Evolutionary conservation across 805 yeast genomes (phyloP).

Genomic region (Zygotorulaspora florentina): DNA sequence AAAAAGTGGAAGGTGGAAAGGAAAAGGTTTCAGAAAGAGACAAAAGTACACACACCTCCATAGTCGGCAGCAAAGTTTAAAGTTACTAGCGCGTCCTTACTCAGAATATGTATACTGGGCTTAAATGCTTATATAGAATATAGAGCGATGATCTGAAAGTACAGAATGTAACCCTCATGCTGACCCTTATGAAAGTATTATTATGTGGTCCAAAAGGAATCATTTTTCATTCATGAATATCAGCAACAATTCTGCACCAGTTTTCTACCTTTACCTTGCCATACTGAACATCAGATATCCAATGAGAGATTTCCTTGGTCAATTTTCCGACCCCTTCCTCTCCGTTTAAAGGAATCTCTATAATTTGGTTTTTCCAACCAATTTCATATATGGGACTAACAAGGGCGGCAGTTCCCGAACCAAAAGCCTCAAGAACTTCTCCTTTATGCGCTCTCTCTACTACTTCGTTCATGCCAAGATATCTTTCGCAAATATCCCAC

Average conservation of each 20-base stretch:
- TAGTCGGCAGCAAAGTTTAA: too few relatives aligned
- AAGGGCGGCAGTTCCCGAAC: constrained; percentile 96
- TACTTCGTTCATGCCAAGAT: constrained; percentile 76
- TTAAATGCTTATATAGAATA: too few relatives aligned
- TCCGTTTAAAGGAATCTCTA: constrained; percentile 70
- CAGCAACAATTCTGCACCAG: constrained; percentile 42
- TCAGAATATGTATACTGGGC: too few relatives aligned
- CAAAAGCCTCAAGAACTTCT: constrained; percentile 88
- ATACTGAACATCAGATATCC: constrained; percentile 89
- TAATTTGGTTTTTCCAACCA: constrained; percentile 70
- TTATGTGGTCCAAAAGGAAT: too few relatives aligned
- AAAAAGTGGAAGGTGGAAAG: too few relatives aligned
- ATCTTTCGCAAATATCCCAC: constrained; percentile 84
- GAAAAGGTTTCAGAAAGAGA: too few relatives aligned
- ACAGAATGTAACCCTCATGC: too few relatives aligned
- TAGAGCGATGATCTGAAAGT: too few relatives aligned
- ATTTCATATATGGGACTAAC: constrained; percentile 90
- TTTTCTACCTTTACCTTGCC: constrained; percentile 68
- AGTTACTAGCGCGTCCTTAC: too few relatives aligned
- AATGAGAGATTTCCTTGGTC: constrained; percentile 70
- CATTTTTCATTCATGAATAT: constrained; percentile 8
- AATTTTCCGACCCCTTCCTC: constrained; percentile 78
- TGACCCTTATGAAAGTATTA: too few relatives aligned
- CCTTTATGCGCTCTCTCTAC: constrained; percentile 72
- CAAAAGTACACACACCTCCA: too few relatives aligned